Conservation (phyloP, 2,329 filamentous ascomycete genomes). For the Magnaporthiopsis rhizophila region DNA sequence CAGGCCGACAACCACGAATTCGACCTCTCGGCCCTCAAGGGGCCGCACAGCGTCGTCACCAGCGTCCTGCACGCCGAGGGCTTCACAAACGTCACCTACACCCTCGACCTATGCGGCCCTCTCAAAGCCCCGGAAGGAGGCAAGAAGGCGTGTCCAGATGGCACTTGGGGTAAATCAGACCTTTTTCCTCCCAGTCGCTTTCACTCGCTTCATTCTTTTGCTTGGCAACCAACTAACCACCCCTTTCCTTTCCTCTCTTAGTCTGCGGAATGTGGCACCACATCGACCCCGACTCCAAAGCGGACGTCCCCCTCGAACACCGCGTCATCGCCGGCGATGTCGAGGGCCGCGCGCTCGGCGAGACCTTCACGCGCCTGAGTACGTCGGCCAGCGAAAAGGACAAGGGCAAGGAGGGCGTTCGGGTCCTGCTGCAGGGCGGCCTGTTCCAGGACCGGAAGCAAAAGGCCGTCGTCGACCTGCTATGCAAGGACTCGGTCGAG, state of each 20-base stretch:
- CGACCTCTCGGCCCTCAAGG: conserved; percentile 54
- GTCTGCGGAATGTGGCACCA: conserved; percentile 68
- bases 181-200: conserved; percentile 4
- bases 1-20: conserved; percentile 51
- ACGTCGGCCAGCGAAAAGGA: conserved; percentile 56
- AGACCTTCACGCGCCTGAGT: conserved; percentile 58
- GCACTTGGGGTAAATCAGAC: conserved; percentile 52
- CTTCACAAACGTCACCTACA: conserved; percentile 70
- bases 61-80: conserved; percentile 43
- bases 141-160: conserved; percentile 54
- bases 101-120: conserved; percentile 65
- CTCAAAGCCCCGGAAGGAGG: conserved; percentile 54
- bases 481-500: conserved; percentile 66
- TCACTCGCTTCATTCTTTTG: not conserved
- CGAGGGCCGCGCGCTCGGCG: conserved; percentile 52
- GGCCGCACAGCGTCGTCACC: conserved; percentile 59
- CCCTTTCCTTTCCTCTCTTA: conserved; percentile 21
- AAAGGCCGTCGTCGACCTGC: conserved; percentile 74
- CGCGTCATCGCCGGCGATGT: conserved; percentile 72
- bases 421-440: conserved; percentile 59
- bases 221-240: not conserved
- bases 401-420: conserved; percentile 61
- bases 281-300: conserved; percentile 37
- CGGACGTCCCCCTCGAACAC: conserved; percentile 43
- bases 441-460: conserved; percentile 41